phyloP scores from a whole-genome alignment of 2,329 filamentous ascomycete genomes.

The Penicillium expansum region DNA sequence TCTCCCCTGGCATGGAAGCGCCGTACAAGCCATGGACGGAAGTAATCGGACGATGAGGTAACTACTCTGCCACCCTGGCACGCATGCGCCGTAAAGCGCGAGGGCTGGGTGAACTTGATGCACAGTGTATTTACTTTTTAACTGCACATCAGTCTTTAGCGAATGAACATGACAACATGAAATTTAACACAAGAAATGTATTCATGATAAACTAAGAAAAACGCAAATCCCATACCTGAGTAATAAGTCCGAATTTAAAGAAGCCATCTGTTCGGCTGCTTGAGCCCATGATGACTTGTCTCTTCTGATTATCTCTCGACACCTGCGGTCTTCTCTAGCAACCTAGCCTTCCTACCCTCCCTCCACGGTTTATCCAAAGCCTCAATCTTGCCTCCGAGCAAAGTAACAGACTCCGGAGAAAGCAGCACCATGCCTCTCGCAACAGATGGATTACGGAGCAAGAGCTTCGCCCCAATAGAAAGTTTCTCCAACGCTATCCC shows the following conservation, averaged over 20 bases:
- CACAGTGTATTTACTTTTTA: not conserved
- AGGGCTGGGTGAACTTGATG: not conserved
- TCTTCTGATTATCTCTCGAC: conserved; percentile 13
- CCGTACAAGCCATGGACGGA: not conserved
- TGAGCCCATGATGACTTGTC: not conserved
- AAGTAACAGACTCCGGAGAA: conserved; percentile 62
- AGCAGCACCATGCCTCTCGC: conserved; percentile 78
- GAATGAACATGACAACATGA: not conserved
- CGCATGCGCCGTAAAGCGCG: not conserved
- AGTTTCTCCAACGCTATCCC: conserved; percentile 59
- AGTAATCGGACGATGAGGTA: not conserved
- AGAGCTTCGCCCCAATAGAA: conserved; percentile 76
- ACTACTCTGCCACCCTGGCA: conserved; percentile 17
- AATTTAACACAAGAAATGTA: not conserved
- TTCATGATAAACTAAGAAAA: not conserved
- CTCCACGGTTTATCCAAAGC: conserved; percentile 75
- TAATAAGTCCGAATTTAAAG: not conserved
- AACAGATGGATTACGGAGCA: conserved; percentile 63
- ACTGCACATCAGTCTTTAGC: not conserved
- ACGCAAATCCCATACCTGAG: not conserved
- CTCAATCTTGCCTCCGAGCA: conserved; percentile 88
- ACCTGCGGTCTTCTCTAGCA: conserved; percentile 60
- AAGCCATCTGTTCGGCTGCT: not conserved
- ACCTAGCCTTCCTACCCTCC: conserved; percentile 64
- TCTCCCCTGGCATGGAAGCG: not conserved